Conservation (phyloP, 1,139 yeast genomes). For the Kurtzmaniella quercitrusa region DNA sequence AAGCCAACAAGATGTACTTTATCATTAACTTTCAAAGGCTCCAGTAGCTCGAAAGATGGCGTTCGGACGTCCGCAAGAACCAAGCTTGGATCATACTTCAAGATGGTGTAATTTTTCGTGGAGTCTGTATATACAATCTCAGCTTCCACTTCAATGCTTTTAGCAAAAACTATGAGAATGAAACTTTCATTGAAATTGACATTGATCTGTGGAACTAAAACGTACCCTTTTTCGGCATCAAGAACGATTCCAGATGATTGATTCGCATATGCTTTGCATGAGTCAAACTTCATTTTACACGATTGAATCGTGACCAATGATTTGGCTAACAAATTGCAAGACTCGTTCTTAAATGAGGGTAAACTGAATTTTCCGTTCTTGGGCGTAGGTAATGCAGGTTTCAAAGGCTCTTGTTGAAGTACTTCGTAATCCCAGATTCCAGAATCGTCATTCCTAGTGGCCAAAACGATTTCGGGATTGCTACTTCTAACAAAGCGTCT, state of each 20-base stretch:
- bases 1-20: slow-evolving; percentile 74
- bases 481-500: slow-evolving; percentile 72
- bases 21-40: slow-evolving; percentile 71
- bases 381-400: slow-evolving; percentile 43
- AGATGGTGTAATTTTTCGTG: slow-evolving; percentile 77
- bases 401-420: slow-evolving; percentile 59
- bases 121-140: slow-evolving; percentile 84
- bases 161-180: slow-evolving; percentile 76
- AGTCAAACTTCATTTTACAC: not conserved
- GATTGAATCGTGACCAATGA: slow-evolving; percentile 63
- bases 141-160: slow-evolving; percentile 78
- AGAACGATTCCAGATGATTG: slow-evolving; percentile 64
- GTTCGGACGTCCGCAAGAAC: slow-evolving; percentile 45
- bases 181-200: slow-evolving; percentile 88
- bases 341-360: slow-evolving; percentile 16
- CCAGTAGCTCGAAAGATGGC: slow-evolving; percentile 51
- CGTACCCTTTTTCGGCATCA: slow-evolving; percentile 76
- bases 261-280: not conserved
- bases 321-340: slow-evolving; percentile 48
- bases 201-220: slow-evolving; percentile 69
- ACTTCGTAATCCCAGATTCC: slow-evolving; percentile 86
- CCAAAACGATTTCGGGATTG: slow-evolving; percentile 68
- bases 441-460: slow-evolving; percentile 72
- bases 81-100: slow-evolving; percentile 75
- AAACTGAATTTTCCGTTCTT: slow-evolving; percentile 46